Base-by-base conservation (phyloP, 176 grass and related monocot genomes). In the Saccharum spontaneum region DNA sequence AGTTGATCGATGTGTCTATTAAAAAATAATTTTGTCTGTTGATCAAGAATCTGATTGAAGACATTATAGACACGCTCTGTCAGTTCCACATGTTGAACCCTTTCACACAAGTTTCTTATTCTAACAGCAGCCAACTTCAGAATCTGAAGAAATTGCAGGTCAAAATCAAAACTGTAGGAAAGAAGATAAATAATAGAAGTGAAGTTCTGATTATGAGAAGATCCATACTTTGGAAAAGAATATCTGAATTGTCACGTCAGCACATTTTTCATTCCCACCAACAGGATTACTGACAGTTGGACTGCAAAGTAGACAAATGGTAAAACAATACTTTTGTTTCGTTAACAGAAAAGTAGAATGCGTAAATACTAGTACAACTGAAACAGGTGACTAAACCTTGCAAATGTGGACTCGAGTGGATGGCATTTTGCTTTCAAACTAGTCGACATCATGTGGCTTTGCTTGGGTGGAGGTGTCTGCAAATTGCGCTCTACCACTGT, bases 81-180 rank as follows among this genome's bases (percentile, higher is more conserved):
- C 69, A 87, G 76, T 79, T 91, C 89, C 78, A 85, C 83, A 79
- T 86, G 78, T 41, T 69, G 85, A 57, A 98, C 68, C 73, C 93
- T 98, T 88, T 98, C 96, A 81, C 91, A 93, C 73, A 95, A 80
- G 64, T 92, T 98, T 83, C 89, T 93, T 70, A 98, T 98, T 88
- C 93, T 95, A 78, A 95, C 90, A 38, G 93, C 96, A 85, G 89
- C 93, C 86, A 98, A 80, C 86, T 98, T 98, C 85, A 98, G 83
- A 49, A 95, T 95, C 96, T 98, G 81, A 24, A 43, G 38, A 90
- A 87, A 67, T 78, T 79, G 54, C 62, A 82, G 55, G 37, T 45
- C 68, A 79, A 77, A 69, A 86, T 82, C 50, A 63, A 41, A 90
- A 73, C 65, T 46, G 69, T 2, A 8, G 82, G 72, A 62, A 86